Conservation (phyloP, 805 yeast genomes). For the Candida railenensis region DNA sequence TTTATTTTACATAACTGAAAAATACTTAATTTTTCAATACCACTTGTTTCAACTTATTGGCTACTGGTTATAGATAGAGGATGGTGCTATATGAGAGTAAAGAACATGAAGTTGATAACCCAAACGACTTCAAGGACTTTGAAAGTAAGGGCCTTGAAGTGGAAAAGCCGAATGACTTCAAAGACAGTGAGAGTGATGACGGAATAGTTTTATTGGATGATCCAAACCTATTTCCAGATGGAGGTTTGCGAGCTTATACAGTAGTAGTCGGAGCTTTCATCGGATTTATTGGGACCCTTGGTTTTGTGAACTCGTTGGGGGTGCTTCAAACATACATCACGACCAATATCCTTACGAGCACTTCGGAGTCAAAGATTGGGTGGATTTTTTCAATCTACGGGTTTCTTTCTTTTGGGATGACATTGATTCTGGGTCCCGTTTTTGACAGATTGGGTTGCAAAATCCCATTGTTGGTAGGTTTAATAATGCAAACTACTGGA, state of each 20-base stretch:
- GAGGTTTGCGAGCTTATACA: constrained; percentile 22
- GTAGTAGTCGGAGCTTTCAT: constrained; percentile 24
- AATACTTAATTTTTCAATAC: no score
- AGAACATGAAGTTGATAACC: no score
- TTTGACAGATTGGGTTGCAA: constrained; percentile 25
- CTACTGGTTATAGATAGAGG: no score
- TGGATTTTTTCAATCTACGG: constrained; percentile 30
- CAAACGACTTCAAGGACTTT: no score
- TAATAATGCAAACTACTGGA: constrained; percentile 16
- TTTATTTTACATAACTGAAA: no score
- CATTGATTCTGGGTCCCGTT: constrained; percentile 24
- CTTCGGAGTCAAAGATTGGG: constrained; percentile 18
- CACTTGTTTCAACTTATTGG: no score
- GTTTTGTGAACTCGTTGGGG: constrained; percentile 26
- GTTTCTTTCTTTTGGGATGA: constrained; percentile 23
- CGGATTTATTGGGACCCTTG: constrained; percentile 24
- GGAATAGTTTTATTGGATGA: constrained; percentile 15
- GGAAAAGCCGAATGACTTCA: not conserved
- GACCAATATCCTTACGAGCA: constrained; percentile 12
- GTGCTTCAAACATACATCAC: constrained; percentile 21
- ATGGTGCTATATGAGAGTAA: no score
- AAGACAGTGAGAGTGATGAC: not conserved
- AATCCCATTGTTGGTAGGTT: constrained; percentile 20
- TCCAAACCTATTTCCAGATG: constrained; percentile 25
- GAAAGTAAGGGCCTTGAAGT: not conserved